phyloP scores from a whole-genome alignment of 1,284 basidiomycete genomes.

The Cystobasidium pallidum region DNA sequence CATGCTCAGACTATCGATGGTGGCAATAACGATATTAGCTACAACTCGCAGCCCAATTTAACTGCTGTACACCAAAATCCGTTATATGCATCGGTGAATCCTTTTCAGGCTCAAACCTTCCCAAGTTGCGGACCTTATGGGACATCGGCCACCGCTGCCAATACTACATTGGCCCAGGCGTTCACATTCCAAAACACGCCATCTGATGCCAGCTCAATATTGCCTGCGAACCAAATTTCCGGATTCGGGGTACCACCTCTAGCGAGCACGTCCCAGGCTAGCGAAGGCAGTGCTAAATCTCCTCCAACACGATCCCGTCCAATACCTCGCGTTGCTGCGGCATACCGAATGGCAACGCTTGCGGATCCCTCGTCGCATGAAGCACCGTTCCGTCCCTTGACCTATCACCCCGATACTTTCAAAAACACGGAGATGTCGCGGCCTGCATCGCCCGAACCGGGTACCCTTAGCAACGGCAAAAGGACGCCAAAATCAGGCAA shows the following conservation, averaged over 20 bases:
- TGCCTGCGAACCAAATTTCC: neutral
- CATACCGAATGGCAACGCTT: constrained; percentile 10
- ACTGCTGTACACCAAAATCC: too few species aligned
- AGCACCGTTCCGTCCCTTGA: constrained; percentile 20
- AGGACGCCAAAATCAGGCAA: constrained; percentile 13
- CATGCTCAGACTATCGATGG: too few species aligned
- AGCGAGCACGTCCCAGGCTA: neutral
- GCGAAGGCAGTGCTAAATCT: neutral
- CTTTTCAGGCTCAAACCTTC: neutral
- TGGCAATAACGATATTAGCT: too few species aligned
- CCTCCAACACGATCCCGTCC: constrained; percentile 14
- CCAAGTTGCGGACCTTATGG: neutral
- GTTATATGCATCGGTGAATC: too few species aligned
- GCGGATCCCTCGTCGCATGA: constrained; percentile 17
- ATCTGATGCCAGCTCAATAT: neutral
- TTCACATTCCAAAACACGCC: neutral
- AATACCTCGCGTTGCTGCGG: neutral
- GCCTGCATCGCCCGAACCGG: neutral
- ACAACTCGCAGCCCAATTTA: too few species aligned
- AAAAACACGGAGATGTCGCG: constrained; percentile 16
- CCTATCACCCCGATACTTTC: constrained; percentile 13
- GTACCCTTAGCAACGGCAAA: constrained; percentile 1
- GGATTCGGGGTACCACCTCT: neutral
- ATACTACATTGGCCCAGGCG: neutral
- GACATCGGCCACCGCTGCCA: neutral